Base-by-base conservation (phyloP, 1,139 yeast species). In the Taphrina wiesneri region DNA sequence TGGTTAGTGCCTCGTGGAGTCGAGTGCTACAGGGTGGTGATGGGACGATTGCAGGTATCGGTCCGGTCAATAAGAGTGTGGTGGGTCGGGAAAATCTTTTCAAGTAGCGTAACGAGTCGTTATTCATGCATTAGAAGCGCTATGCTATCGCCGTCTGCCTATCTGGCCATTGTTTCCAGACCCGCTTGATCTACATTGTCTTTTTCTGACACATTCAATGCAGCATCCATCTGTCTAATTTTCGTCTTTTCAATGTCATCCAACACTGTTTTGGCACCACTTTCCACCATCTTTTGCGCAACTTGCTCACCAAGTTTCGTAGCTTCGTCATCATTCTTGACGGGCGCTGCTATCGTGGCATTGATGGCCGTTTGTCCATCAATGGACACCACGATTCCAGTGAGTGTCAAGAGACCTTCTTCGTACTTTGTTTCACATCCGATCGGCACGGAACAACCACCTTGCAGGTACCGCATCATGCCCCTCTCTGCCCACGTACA, bases 391-490 rank as follows among this genome's bases (percentile, higher is more conserved):
- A 93, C 95, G 54, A 88, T 82, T 4, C 91, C 96, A 19, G 74
- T 72, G 45, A 79, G 71, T 69, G 83, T 83, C 71, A 93, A 79
- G 13, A 76, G 71, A 41, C 80, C 76, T 1, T 71, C 74, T 47
- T 77, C 78, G 71, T 86, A 78, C 71, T 81, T 87, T n/a, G 90
- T 81, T 67, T 87, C 83, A 59, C 90, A 96, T 57, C 99, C 99
- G 71, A 93, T 89, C 11, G 99, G 99, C 9, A 93, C 97, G 0
- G 97, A 90, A 78, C 99, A 93, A 17, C 99, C 99, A 69, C 99
- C 99, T 78, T 93, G 98, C 69, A 93, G 81, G 43, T 88, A 82
- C 75, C 96, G 83, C 90, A 93, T 85, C 68, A 93, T 79, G 15
- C 95, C 81, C 72, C 99, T 83, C 78, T 93, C 99, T 3, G 97